These are phyloP conservation scores for Lathyrus sativus DNA, from an alignment of 306 rosid genomes.

Conservation along the genomic window DNA sequence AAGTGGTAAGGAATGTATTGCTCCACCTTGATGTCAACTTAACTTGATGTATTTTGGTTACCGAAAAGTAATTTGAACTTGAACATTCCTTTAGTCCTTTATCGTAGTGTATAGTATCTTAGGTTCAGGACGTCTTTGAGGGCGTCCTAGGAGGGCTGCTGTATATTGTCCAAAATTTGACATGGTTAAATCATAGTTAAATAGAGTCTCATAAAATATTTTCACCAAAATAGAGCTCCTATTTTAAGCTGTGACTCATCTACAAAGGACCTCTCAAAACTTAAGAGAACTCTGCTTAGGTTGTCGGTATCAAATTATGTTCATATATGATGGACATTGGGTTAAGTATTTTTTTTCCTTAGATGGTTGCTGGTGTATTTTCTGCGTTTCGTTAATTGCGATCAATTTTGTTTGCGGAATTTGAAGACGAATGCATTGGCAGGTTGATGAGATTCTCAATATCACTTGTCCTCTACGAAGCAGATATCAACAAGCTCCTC, in stretches of 20 bases:
- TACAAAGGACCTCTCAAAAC: no score
- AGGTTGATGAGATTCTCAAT: slow-evolving; percentile 89
- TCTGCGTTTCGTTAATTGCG: background rate
- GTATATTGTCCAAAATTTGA: no score
- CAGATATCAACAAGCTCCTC: slow-evolving; percentile 72
- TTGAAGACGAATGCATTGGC: slow-evolving; percentile 33
- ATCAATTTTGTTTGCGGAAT: slow-evolving; percentile 12
- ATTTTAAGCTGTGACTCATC: no score
- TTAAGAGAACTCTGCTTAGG: no score
- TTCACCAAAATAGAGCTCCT: no score
- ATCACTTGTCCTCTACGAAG: slow-evolving; percentile 60
- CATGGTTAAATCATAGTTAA: no score
- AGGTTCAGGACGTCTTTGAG: no score
- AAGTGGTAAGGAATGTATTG: no score
- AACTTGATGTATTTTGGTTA: background rate
- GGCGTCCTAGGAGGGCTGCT: no score
- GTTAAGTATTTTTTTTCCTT: slow-evolving; percentile 23
- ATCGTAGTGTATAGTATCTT: no score
- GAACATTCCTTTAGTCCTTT: slow-evolving; percentile 1
- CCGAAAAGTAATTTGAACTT: background rate
- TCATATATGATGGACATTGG: slow-evolving; percentile 15
- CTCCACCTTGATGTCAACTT: no score
- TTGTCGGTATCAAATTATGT: background rate
- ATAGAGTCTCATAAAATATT: no score
- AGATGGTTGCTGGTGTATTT: slow-evolving; percentile 16